Base-by-base conservation (phyloP, 1,284 basidiomycete species). In the Ustilago esculenta region DNA sequence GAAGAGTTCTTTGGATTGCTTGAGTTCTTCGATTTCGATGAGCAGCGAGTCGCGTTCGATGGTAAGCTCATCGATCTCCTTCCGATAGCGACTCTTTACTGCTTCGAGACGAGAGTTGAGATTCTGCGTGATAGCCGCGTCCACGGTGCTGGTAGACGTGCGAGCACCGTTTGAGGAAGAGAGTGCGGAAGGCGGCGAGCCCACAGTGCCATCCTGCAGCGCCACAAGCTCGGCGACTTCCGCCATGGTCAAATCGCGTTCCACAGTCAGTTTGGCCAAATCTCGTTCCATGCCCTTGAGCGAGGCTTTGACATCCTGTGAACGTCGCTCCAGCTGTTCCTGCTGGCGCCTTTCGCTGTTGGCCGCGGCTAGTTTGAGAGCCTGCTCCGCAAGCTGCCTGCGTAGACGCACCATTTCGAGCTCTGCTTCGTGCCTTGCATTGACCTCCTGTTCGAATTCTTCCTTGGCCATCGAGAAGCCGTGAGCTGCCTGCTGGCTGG, bases 391-490 rank as follows among this genome's bases (percentile, higher is more conserved):
- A 14, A 98, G 85, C 59, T 94, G 86, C 24, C 92, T 87, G 39
- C 92, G 86, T 32, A 98, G 84, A 44, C 90, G 87, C 15, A 89
- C 90, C 67, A 97, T 91, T 83, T 96, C 93, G 0, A 90, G 89
- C 83, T 98, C 94, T 2, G 92, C 91, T 68, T 96, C 94, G 20
- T 90, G 88, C 18, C 94, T 87, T 25, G 90, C 88, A 51, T 90
- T 88, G 40, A 93, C 86, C 82, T 98, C 94, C 54, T 88, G 88
- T 81, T 96, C 93, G 79, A 94, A 97, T 81, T 98, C 94, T 48
- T 90, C 89, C 69, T 93, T 91, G 2, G 95, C 94, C 35, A 94
- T 91, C 0, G 89, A 90, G 52, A 98, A 85, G 14, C 95, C 94
- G 68, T 94, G 91, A 56, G 94, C 91, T 72, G 92, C 94, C 75